phyloP scores from a whole-genome alignment of 169 alveolate genomes.

The Amoebophrya sp. region DNA sequence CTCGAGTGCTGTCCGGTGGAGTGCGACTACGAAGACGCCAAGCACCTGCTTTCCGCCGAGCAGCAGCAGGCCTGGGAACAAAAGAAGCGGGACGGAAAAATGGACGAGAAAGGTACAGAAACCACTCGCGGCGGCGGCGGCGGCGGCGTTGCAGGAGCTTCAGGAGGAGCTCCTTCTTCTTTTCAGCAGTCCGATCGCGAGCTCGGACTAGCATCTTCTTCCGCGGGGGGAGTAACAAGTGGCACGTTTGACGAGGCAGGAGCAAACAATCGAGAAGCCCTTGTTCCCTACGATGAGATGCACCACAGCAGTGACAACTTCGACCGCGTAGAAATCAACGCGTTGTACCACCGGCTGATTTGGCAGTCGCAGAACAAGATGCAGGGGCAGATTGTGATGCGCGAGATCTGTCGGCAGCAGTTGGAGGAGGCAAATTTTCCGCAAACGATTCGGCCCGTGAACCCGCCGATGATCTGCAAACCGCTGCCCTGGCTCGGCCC shows the following conservation, averaged over 20 bases:
- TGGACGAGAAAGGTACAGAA: neutral
- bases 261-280: too few relatives aligned
- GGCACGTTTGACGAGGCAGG: conserved; percentile 26
- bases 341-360: conserved; percentile 41
- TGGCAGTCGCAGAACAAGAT: conserved; percentile 30
- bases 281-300: conserved; percentile 28
- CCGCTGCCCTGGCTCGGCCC: conserved; percentile 6
- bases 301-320: conserved; percentile 15
- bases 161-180: neutral
- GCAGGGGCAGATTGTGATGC: conserved; percentile 41
- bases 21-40: conserved; percentile 45
- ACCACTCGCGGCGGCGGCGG: neutral
- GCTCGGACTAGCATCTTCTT: conserved; percentile 21
- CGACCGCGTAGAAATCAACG: conserved; percentile 41
- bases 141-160: neutral
- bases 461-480: neutral
- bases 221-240: conserved; percentile 28
- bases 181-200: neutral
- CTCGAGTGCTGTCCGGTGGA: conserved; percentile 21
- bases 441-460: conserved; percentile 29
- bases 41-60: conserved; percentile 42
- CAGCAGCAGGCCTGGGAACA: conserved; percentile 39
- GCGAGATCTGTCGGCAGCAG: conserved; percentile 38
- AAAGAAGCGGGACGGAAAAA: conserved; percentile 7
- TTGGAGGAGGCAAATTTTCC: conserved; percentile 24